Percentiles rank a stretch among this genome's conserved stretches.
phyloP scores from a whole-genome alignment of 768 basidiomycete genomes.

The Boletus subcaerulescens region DNA sequence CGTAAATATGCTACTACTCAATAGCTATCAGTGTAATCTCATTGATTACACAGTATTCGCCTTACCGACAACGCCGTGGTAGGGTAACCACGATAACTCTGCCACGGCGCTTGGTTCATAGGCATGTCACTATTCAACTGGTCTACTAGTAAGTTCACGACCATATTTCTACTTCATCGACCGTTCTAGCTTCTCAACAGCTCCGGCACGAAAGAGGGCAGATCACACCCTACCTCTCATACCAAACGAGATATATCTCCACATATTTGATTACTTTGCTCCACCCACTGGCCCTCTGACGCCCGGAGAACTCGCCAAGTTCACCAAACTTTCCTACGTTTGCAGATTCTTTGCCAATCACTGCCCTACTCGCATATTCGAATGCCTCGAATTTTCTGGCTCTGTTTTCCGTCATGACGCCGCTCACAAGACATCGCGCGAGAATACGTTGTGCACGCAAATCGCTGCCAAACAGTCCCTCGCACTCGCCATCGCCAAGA shows the following conservation, averaged over 20 bases:
- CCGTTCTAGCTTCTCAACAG: conserved; percentile 7
- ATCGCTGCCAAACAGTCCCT: conserved; percentile 26
- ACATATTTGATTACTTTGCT: conserved; percentile 35
- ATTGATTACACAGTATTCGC: too few species aligned
- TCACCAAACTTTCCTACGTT: conserved; percentile 34
- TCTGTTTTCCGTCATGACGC: conserved; percentile 8
- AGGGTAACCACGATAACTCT: too few species aligned
- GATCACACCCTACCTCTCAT: conserved; percentile 25
- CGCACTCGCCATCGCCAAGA: conserved; percentile 28
- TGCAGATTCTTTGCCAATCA: conserved; percentile 43
- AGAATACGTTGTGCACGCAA: conserved; percentile 23
- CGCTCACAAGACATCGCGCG: background rate
- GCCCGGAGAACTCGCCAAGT: conserved; percentile 6
- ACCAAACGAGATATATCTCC: conserved; percentile 42
- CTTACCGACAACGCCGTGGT: too few species aligned
- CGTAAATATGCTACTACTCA: too few species aligned
- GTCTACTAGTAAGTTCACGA: background rate
- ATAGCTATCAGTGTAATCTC: too few species aligned
- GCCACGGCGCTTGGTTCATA: background rate
- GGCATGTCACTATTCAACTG: background rate
- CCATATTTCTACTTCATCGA: background rate
- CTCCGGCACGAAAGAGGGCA: conserved; percentile 21
- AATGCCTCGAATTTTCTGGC: conserved; percentile 23
- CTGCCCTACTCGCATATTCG: conserved; percentile 40
- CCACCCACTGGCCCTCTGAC: conserved; percentile 14